Evolutionary conservation across 768 basidiomycete species (phyloP), one percentile per base, ranked within the genome.

Genomic region (Termitomyces eurrhizus): DNA sequence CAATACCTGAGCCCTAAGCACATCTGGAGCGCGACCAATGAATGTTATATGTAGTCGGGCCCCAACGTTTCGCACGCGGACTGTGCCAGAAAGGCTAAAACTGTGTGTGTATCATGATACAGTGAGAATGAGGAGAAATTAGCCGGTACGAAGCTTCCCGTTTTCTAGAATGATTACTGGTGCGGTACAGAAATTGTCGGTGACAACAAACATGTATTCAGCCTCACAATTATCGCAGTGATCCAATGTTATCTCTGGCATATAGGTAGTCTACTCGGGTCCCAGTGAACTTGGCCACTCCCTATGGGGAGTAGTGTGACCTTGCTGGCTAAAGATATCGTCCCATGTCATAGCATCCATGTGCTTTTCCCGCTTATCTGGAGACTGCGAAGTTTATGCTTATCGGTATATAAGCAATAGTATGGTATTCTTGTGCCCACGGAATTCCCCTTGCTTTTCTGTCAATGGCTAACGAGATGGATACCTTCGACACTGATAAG

Each of bases 391-490:
- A 16, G 21, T 7, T 7, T 4, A 18, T 36, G 9, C 37, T 53
- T 42, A 55, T 55, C 29, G 29, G 41, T 26, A 42, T 55, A 55
- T 29, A 42, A 42, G 32, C 32, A 7, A 18, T 32, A 4, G 12
- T 9, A 21, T 32, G 41, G 29, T 7, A 33, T 42, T 42, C 16
- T 54, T 44, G n/a, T 42, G 26, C 46, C 35, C 36, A 48, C 24
- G 9, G 13, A 26, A 2, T 29, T 37, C 16, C 16, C 18, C 24
- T 41, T 26, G 18, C 26, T 54, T n/a, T 49, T 35, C 48, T 41
- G 48, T 41, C 48, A 39, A 65, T 65, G 65, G 51, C 58, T 41
- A 45, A n/a, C 16, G 16, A 39, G 29, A 18, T 12, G 7, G 26
- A 32, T 44, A 37, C 9, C 33, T 41, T 37, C 6, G 39, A 11